Evolutionary conservation across 139 green algal genomes (phyloP).

Genomic region (Nannochloris sp.): DNA sequence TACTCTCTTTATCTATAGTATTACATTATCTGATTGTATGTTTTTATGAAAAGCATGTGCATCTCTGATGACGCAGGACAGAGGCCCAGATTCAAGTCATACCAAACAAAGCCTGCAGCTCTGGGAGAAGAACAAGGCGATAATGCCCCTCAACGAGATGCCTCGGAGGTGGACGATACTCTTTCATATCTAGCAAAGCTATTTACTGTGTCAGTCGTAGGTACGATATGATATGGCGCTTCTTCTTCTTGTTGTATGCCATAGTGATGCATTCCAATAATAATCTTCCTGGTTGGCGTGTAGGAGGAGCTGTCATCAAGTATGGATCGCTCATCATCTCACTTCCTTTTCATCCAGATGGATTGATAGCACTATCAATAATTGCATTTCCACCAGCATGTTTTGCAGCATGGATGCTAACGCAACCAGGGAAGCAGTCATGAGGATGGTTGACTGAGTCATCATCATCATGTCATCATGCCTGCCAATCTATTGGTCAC

Average conservation of each 20-base stretch:
- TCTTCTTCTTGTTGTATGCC: not conserved
- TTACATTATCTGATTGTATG: no score
- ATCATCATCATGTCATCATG: not conserved
- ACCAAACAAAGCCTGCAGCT: no score
- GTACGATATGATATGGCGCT: constrained; percentile 1
- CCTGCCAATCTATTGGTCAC: no score
- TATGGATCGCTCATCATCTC: constrained; percentile 46
- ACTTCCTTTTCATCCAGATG: constrained; percentile 40
- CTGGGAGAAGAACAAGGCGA: no score
- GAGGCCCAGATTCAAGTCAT: no score
- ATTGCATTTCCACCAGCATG: constrained; percentile 28
- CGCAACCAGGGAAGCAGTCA: not conserved
- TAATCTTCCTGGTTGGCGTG: not conserved
- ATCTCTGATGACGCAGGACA: no score
- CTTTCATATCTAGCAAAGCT: constrained; percentile 31
- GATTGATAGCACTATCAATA: constrained; percentile 22
- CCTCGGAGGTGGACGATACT: not conserved
- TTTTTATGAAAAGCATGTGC: not conserved
- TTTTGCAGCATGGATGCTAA: constrained; percentile 21
- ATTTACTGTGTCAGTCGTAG: constrained; percentile 5
- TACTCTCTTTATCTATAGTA: no score
- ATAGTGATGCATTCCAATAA: not conserved
- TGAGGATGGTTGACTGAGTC: not conserved
- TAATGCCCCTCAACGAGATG: no score
- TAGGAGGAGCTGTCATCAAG: constrained; percentile 44